Base-by-base conservation (phyloP, 2,329 filamentous ascomycete species). In the Colletotrichum sp. region DNA sequence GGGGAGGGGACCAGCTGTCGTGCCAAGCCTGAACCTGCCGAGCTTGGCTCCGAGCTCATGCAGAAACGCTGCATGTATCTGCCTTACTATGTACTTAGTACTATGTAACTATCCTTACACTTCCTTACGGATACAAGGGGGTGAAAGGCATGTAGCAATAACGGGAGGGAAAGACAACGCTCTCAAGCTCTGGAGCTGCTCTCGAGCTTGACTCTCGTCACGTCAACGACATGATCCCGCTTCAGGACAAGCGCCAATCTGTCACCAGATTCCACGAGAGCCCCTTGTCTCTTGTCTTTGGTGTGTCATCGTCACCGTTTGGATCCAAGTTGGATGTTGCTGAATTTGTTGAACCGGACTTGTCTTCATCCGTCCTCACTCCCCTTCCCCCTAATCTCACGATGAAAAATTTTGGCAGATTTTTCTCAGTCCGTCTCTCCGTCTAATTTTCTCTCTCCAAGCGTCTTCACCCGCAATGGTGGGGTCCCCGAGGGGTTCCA, bases 41-140 rank as follows among this genome's bases (percentile, higher is more conserved):
- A 75, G 73, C 73, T 75, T 73, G 73, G 73, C 73, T 32, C 73
- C 73, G 73, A 75, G 64, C 73, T 73, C 73, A 39, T 73, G 73
- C 70, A 75, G 69, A 66, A 64, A 55, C 18, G n/a, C 73, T 73
- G 73, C 73, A 73, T 69, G 12, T 10, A 43, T 39, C 36, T 39
- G 65, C 22, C 55, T 61, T 22, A 55, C 28, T 15, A 39, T 39
- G 36, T 39, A 36, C 16, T 22, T 22, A 22, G 34, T 36, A 28
- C 27, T 28, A 28, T 28, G 27, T 28, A 28, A 28, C 27, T 28
- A 39, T 39, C 36, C 8, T 39, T 39, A 43, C 48, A 28, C 28
- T 18, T 30, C 25, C 58, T 22, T 39, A 16, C 56, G 60, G 34
- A 64, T 52, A 66, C 56, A 55, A 34, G 48, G 56, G 36, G 52